phyloP scores from a whole-genome alignment of 1,284 basidiomycete species.

The Baeospora myosura region DNA sequence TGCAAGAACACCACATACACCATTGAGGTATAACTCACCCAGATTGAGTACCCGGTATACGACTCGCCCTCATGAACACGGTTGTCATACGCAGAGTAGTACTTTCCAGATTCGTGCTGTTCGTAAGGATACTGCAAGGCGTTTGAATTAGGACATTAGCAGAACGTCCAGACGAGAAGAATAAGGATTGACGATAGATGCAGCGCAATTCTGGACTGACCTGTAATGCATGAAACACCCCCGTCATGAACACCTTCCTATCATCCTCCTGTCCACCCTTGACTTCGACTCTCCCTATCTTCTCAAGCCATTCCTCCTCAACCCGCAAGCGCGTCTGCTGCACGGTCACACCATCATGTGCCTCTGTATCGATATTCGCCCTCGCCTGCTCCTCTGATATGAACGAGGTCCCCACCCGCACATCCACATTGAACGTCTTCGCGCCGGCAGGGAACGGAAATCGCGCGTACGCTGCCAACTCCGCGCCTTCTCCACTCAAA shows the following conservation, averaged over 20 bases:
- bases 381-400: slow-evolving; percentile 73
- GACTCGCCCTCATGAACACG: slow-evolving; percentile 54
- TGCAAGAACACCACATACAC: neutral
- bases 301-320: slow-evolving; percentile 64
- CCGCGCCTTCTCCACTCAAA: slow-evolving; percentile 28
- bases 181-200: no score
- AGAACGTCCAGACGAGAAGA: neutral
- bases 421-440: slow-evolving; percentile 37
- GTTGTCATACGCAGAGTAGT: slow-evolving; percentile 76
- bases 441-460: slow-evolving; percentile 29
- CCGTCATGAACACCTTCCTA: slow-evolving; percentile 59
- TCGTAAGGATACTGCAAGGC: slow-evolving; percentile 69
- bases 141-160: slow-evolving; percentile 6
- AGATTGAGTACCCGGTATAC: slow-evolving; percentile 80
- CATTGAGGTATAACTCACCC: slow-evolving; percentile 37
- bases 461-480: slow-evolving; percentile 53
- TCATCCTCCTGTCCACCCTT: slow-evolving; percentile 39
- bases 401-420: slow-evolving; percentile 72
- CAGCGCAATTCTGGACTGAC: no score
- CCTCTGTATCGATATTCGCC: slow-evolving; percentile 52
- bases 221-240: slow-evolving; percentile 62
- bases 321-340: slow-evolving; percentile 56
- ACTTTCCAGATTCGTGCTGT: slow-evolving; percentile 58
- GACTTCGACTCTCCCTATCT: slow-evolving; percentile 57
- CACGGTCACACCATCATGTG: slow-evolving; percentile 52